Percentiles rank a stretch among this genome's conserved stretches.
These are phyloP conservation scores for Psilocybe cyanescens DNA, from an alignment of 768 basidiomycete genomes.

Conservation along the genomic window DNA sequence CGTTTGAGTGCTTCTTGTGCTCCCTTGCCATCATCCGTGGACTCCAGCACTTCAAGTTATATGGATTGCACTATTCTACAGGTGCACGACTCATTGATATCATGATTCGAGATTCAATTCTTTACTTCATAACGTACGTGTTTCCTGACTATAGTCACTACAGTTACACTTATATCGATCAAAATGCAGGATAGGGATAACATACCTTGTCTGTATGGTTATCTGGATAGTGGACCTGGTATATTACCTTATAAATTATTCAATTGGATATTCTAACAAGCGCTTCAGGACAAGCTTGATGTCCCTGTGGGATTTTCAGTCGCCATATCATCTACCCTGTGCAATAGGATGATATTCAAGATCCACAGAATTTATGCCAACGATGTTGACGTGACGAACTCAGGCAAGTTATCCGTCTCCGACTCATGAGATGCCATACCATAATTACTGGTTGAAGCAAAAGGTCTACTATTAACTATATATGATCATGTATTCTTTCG, in stretches of 20 bases:
- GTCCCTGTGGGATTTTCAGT: background rate
- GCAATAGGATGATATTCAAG: background rate
- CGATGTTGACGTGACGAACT: no score
- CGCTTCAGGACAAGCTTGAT: background rate
- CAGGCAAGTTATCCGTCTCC: no score
- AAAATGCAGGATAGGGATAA: background rate
- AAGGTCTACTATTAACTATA: no score
- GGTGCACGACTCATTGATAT: background rate
- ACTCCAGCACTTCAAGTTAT: background rate
- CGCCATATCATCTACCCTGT: background rate
- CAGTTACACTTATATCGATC: background rate
- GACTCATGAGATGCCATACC: no score
- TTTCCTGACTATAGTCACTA: background rate
- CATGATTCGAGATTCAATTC: background rate
- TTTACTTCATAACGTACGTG: constrained; percentile 2
- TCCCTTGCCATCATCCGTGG: background rate
- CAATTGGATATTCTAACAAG: background rate
- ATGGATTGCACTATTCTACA: background rate
- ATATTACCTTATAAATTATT: background rate
- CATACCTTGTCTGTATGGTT: background rate
- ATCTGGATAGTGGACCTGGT: background rate
- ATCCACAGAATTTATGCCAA: background rate
- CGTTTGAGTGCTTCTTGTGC: background rate
- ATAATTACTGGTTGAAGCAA: no score
- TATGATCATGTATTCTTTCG: no score